Percentiles rank a stretch among this genome's conserved stretches.
These are phyloP conservation scores for Mycena vitilis DNA, from an alignment of 768 basidiomycete species.

Conservation along the genomic window DNA sequence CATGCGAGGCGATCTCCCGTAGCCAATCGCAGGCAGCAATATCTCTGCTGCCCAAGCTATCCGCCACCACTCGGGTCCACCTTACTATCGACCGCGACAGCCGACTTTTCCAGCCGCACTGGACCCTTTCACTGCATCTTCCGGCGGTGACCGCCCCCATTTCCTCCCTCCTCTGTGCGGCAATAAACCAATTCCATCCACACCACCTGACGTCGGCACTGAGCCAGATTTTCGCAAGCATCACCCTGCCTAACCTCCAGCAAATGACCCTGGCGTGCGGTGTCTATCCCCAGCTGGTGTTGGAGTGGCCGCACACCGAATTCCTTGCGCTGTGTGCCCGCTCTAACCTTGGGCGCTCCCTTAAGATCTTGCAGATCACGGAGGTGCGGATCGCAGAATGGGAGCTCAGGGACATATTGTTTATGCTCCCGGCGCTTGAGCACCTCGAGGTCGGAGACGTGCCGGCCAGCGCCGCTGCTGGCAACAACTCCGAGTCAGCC, in stretches of 20 bases:
- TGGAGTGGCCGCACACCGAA: conserved; percentile 8
- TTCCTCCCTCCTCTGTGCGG: background rate
- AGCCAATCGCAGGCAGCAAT: background rate
- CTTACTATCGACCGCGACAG: background rate
- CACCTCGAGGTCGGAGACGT: conserved; percentile 11
- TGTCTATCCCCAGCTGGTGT: background rate
- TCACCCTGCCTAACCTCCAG: conserved; percentile 1
- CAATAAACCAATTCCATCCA: no score
- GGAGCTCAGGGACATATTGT: background rate
- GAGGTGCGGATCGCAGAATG: conserved; percentile 5
- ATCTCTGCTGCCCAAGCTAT: conserved; percentile 5
- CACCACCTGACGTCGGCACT: background rate
- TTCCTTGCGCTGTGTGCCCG: conserved; percentile 4
- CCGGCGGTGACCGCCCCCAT: conserved; percentile 2
- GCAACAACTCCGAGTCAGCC: no score
- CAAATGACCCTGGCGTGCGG: background rate
- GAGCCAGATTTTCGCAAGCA: background rate
- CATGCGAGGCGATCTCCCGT: background rate
- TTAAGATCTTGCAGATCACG: background rate
- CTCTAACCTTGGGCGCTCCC: background rate
- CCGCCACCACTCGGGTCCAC: background rate
- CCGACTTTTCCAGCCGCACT: background rate
- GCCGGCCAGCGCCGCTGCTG: no score
- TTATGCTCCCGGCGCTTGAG: background rate
- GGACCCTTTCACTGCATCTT: background rate